phyloP scores from a whole-genome alignment of 2,329 filamentous ascomycete genomes.

The Leptographium lundbergii region DNA sequence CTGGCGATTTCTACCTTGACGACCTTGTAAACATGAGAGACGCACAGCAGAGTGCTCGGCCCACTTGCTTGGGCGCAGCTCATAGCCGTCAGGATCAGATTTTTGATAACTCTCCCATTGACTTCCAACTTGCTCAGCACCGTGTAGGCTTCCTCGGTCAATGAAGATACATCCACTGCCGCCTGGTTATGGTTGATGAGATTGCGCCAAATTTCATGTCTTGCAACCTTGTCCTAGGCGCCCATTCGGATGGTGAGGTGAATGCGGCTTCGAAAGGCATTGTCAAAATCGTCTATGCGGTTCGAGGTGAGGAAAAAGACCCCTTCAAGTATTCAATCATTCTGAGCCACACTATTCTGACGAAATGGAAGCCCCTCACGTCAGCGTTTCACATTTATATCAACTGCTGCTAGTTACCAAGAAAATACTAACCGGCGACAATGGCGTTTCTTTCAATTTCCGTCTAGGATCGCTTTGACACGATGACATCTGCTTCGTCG shows the following conservation, averaged over 20 bases:
- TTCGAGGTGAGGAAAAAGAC: conserved; percentile 1
- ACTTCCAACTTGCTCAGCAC: neutral
- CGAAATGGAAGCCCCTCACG: neutral
- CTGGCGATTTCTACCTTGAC: neutral
- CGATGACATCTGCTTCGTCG: neutral
- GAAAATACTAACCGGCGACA: neutral
- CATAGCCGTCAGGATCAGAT: neutral
- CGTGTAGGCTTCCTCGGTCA: neutral
- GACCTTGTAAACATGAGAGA: neutral
- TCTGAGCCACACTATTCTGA: neutral
- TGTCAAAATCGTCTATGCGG: neutral
- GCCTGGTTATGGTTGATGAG: neutral
- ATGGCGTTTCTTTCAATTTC: conserved; percentile 1
- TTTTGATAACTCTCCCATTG: neutral
- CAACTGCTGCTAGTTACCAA: neutral
- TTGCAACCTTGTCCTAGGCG: neutral
- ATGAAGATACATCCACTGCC: neutral
- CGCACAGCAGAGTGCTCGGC: neutral
- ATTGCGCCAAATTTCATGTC: neutral
- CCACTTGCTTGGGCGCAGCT: neutral
- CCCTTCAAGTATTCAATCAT: neutral
- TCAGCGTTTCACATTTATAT: neutral
- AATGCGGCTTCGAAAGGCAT: neutral
- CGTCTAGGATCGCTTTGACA: neutral
- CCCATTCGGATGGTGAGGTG: neutral